Evolutionary conservation across 2,329 filamentous ascomycete species (phyloP), one percentile per base, ranked within the genome.

Genomic region (Clarireedia paspali): DNA sequence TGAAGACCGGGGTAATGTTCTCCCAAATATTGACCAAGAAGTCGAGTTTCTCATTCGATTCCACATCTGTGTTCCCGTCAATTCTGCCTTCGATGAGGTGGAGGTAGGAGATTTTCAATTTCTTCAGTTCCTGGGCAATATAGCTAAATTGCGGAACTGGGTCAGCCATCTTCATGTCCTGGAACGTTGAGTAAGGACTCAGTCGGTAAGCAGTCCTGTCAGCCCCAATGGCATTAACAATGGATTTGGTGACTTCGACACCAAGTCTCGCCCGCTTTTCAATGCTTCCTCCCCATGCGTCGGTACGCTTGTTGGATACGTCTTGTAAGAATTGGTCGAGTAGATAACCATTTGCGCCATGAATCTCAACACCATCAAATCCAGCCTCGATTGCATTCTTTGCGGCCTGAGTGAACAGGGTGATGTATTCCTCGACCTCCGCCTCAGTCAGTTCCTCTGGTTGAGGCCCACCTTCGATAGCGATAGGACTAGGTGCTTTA

Each of bases 111-210:
- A 88, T 70, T 1, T 77, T 73, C 1, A 84, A 66, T 26, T 72
- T 68, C 53, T 75, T 77, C 10, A 83, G 70, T 44, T 77, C 74
- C 34, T 70, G 63, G 44, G 82, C 73, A 6, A 87, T 65, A 62
- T 88, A 73, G 0, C 71, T 72, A 64, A 87, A 89, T 59, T 88
- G 83, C 0, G 83, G 80, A 7, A 81, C 64, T 0, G 84, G 83
- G 46, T 88, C 75, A 0, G 68, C 61, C 81, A 87, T 85, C 34
- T 72, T 71, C 83, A 88, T 84, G 34, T 76, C 77, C 58, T 87
- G 81, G 70, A 83, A 87, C 0, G 70, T 69, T 50, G 76, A 79
- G 71, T 76, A 87, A 0, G 85, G 85, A 6, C 75, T 80, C 2
- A 88, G 68, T 1, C 84, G 77, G 30, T 87, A 77, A 1, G 75